Evolutionary conservation across 176 grass and related monocot species (phyloP), one percentile per base, ranked within the genome.

Genomic region (Alloteropsis semialata): DNA sequence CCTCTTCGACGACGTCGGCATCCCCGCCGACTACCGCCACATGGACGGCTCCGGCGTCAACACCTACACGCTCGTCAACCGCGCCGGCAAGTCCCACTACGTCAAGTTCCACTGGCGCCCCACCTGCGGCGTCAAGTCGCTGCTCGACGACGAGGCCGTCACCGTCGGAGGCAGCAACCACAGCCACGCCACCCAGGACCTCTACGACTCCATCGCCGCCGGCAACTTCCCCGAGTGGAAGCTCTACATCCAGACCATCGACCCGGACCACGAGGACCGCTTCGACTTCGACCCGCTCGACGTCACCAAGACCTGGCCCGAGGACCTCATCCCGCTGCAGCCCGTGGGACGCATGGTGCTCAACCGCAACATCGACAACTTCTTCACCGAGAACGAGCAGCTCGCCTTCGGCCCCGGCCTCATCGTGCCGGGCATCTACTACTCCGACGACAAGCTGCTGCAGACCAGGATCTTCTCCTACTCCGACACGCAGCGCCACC

Each of bases 71-170:
- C 90, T 98, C 61, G 71, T 98, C 66, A 92, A 66, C 90, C 87
- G 84, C 75, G 86, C 90, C 66, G 96, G 96, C 54, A 98, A 87
- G 88, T 39, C 86, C 16, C 87, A 78, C 79, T 98, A 95, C 87
- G 96, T 98, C 71, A 98, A 98, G 96, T 98, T 98, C 87, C 96
- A 98, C 77, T 98, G 96, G 96, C 87, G 74, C n/a, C 92, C 96
- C 43, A 98, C 96, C 69, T 95, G 96, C 72, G 96, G 96, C 46
- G 92, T 98, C 24, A 88, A 88, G 63, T 89, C 86, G 1, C 77
- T 98, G 6, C 61, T 98, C 1, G 92, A 98, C 29, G 92, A 93
- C 72, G 96, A 98, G 72, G 92, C 92, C 15, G 91, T 98, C 59
- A 72, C 82, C 28, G 90, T 98, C 19, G 96, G 92, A 19, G 96